Percentiles rank a stretch among this genome's conserved stretches.
Conservation (phyloP, 2,329 filamentous ascomycete genomes). For the Ceratocystis cubensis region DNA sequence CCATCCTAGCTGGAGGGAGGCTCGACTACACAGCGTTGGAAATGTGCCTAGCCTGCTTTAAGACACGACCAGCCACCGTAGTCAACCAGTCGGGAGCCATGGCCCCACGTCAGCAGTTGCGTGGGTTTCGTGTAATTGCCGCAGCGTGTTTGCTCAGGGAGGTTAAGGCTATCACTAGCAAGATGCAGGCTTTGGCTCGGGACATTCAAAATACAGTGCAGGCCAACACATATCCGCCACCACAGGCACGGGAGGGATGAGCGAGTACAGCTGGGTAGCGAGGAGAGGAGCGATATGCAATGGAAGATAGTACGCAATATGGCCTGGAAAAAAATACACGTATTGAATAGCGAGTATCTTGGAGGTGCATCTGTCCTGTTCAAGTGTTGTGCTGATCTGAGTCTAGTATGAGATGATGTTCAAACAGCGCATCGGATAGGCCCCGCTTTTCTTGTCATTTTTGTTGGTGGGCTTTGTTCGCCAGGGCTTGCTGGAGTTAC, state of each 20-base stretch:
- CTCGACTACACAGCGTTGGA: conserved; percentile 17
- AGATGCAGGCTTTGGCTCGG: not conserved
- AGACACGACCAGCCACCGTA: conserved; percentile 26
- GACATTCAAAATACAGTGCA: not conserved
- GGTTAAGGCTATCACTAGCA: conserved; percentile 22
- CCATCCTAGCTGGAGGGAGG: not conserved
- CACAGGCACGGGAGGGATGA: not conserved
- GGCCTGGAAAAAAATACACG: not conserved
- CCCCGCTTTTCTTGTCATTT: conserved; percentile 6
- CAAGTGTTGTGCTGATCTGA: not conserved
- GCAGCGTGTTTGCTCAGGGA: conserved; percentile 29
- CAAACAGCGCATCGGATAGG: not conserved
- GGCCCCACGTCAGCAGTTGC: conserved; percentile 22
- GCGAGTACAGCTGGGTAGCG: no score
- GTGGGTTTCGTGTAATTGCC: conserved; percentile 31
- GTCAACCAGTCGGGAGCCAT: conserved; percentile 21
- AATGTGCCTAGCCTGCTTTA: conserved; percentile 22
- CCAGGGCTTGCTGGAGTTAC: conserved; percentile 2
- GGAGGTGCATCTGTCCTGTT: not conserved
- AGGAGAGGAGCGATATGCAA: not conserved
- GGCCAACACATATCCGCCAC: not conserved
- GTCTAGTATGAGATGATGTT: not conserved
- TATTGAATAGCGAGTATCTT: not conserved
- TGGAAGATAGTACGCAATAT: not conserved
- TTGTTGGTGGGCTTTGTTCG: not conserved